Base-by-base conservation (phyloP, 2,329 filamentous ascomycete genomes). In the Apiospora hydei region DNA sequence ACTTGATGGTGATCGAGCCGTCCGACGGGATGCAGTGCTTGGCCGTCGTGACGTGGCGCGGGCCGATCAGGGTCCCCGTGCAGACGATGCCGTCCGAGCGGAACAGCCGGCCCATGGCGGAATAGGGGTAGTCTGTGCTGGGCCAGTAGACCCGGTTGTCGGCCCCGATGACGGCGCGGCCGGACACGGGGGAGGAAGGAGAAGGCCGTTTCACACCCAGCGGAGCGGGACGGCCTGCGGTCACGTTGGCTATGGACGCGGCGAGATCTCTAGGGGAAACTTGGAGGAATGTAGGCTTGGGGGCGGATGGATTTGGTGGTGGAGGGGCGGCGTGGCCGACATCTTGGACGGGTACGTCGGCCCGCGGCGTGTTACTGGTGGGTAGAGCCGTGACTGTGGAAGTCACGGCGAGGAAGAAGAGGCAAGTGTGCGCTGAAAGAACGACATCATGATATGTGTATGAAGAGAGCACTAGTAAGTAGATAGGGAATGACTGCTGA, bases 21-120 rank as follows among this genome's bases (percentile, higher is more conserved):
- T 71, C 47, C 16, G 69, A 70, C 8, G 76, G 75, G 34, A 78
- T 71, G 71, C 78, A 79, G 73, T 79, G 78, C 38, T 74, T 74
- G 3, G 78, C 78, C 1, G 77, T 80, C 3, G 76, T 73, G 1
- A 80, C 76, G 64, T 80, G 78, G n/a, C 78, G 78, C 21, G 78
- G 77, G 4, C 78, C 78, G 64, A 79, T 74, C 24, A 79, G 72
- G 7, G 77, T 76, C n/a, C 76, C 78, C 2, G 76, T 78, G 73
- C 78, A 79, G 64, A 72, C 74, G 34, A 75, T 71, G 4, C 77
- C 77, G 46, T 73, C 74, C 46, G 71, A 74, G 70, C 76, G 76
- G 14, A 72, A 46, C 38, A 79, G 72, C 24, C 74, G 73, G 1
- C 78, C 77, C 70, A 77, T 74, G 18, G 76, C 67, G 24, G 70